Evolutionary conservation across 805 yeast species (phyloP).

Genomic region (Nadsonia fulvescens): DNA sequence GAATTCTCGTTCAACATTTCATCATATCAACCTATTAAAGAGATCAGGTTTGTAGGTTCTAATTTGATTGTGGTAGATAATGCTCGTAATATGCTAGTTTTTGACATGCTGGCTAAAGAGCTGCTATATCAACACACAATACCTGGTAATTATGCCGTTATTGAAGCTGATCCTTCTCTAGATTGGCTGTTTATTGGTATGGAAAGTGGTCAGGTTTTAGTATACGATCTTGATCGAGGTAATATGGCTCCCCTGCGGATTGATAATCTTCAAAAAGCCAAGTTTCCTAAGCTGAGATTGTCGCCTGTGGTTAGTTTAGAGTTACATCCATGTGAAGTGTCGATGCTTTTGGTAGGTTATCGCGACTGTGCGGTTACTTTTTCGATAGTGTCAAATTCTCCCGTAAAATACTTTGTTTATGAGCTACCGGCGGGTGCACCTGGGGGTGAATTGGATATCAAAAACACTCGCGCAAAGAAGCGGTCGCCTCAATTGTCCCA

Average conservation of each 20-base stretch:
- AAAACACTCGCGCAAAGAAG: constrained; percentile 6
- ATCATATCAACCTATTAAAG: constrained; percentile 20
- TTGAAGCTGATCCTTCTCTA: constrained; percentile 68
- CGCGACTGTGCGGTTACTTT: constrained; percentile 49
- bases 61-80: constrained; percentile 62
- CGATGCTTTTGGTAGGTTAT: constrained; percentile 59
- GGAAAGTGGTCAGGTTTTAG: constrained; percentile 50
- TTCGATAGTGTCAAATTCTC: constrained; percentile 40
- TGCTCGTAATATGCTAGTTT: constrained; percentile 41
- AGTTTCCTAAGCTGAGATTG: constrained; percentile 36
- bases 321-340: constrained; percentile 83
- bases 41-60: constrained; percentile 57
- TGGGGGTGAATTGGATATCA: constrained; percentile 35
- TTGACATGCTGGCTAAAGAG: constrained; percentile 48
- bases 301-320: constrained; percentile 52
- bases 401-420: constrained; percentile 41
- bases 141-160: constrained; percentile 47
- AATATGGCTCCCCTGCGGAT: constrained; percentile 43
- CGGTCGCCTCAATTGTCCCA: constrained; percentile 27
- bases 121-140: constrained; percentile 43
- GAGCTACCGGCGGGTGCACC: constrained; percentile 49
- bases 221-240: constrained; percentile 73
- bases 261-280: constrained; percentile 50
- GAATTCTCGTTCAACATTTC: constrained; percentile 44
- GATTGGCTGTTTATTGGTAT: constrained; percentile 78